Percentiles rank a stretch among this genome's conserved stretches.
phyloP scores from a whole-genome alignment of 2,329 filamentous ascomycete species.

The Colletotrichum melonis region DNA sequence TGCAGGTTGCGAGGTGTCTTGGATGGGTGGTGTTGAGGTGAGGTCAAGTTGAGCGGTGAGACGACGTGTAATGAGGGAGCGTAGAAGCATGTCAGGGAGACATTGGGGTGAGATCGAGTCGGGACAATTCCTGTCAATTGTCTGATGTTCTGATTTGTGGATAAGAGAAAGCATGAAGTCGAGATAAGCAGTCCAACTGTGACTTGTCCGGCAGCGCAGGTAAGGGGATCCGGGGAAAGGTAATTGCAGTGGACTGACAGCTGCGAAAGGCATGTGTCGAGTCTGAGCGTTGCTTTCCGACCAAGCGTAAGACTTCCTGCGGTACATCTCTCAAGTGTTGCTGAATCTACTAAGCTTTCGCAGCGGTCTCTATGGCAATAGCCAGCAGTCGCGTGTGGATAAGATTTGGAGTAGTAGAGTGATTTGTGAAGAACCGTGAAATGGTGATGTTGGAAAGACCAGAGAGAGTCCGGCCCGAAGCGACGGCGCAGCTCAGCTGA shows the following conservation, averaged over 20 bases:
- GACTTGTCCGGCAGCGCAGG: constrained; percentile 27
- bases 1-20: constrained; percentile 8
- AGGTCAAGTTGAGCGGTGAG: constrained; percentile 29
- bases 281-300: constrained; percentile 22
- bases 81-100: neutral
- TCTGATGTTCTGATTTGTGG: constrained; percentile 9
- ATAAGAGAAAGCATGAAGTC: constrained; percentile 7
- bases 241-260: constrained; percentile 14
- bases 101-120: neutral
- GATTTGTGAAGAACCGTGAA: neutral
- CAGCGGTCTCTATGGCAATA: neutral
- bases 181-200: constrained; percentile 22
- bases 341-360: neutral
- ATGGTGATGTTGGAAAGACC: neutral
- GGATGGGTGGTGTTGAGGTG: constrained; percentile 13
- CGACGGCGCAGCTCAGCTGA: neutral
- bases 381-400: neutral
- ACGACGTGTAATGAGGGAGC: neutral
- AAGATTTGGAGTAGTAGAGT: neutral
- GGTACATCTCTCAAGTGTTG: neutral
- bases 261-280: neutral
- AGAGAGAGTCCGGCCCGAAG: neutral
- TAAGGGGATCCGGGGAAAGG: constrained; percentile 29
- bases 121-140: neutral
- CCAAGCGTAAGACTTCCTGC: constrained; percentile 1